phyloP scores from a whole-genome alignment of 257 asterid species.

The Gentiana straminea region DNA sequence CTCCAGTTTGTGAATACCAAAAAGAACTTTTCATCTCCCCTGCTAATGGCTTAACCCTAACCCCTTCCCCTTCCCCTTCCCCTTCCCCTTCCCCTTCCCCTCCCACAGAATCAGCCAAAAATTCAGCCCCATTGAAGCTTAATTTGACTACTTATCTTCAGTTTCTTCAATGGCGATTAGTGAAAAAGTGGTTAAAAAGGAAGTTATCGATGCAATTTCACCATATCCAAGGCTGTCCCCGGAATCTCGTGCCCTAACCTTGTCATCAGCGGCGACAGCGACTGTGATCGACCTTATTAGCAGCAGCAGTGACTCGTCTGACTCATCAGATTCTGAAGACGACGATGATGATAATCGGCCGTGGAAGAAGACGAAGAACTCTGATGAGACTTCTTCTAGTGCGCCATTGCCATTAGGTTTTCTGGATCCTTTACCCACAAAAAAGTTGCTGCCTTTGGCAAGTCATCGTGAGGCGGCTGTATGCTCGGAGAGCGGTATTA shows the following conservation, averaged over 20 bases:
- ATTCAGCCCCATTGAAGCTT: conserved; percentile 30
- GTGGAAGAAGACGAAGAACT: conserved; percentile 24
- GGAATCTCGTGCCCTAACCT: not conserved
- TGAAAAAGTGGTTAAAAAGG: not conserved
- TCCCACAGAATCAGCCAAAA: not conserved
- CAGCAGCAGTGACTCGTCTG: conserved; percentile 3
- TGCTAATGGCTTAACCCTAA: no score
- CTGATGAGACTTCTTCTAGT: conserved; percentile 6
- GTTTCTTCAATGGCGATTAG: not conserved
- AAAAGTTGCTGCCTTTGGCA: not conserved
- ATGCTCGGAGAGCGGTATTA: conserved; percentile 2
- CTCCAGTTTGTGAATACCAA: no score
- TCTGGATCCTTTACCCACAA: conserved; percentile 46
- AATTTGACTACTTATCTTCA: conserved; percentile 6
- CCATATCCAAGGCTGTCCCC: not conserved
- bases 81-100: no score
- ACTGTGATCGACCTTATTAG: conserved; percentile 11
- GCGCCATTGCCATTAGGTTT: conserved; percentile 45
- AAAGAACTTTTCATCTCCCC: no score
- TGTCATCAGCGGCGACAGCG: not conserved
- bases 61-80: no score
- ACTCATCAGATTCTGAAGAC: conserved; percentile 7
- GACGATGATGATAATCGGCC: not conserved
- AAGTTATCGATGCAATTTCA: not conserved
- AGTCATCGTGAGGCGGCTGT: conserved; percentile 8